A percentile compares a stretch with the other conserved stretches of the same genome.
These are phyloP conservation scores for Phytophthora lateralis DNA, from an alignment of 352 stramenopile genomes.

Conservation along the genomic window DNA sequence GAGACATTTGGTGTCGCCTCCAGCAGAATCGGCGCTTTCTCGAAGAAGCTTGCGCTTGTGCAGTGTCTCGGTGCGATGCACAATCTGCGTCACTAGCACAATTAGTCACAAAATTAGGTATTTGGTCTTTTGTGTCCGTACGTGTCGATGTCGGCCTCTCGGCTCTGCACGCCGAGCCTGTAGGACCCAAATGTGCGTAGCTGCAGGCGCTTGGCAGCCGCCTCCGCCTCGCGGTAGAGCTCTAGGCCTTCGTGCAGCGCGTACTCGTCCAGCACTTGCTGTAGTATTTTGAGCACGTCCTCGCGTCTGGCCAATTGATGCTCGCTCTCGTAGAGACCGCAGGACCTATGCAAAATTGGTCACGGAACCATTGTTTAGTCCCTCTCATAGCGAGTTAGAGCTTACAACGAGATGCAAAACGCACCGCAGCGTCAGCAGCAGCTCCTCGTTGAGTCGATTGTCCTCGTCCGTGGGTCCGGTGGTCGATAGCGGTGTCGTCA, in stretches of 20 bases:
- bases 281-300: constrained; percentile 66
- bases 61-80: constrained; percentile 86
- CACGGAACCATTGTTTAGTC: background rate
- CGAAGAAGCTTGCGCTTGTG: constrained; percentile 88
- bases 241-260: constrained; percentile 65
- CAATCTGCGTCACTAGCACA: constrained; percentile 46
- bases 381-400: constrained; percentile 1
- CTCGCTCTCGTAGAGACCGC: constrained; percentile 75
- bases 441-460: constrained; percentile 62
- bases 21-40: constrained; percentile 79
- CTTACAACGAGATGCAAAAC: background rate
- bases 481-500: constrained; percentile 79
- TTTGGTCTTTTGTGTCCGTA: constrained; percentile 25
- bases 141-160: constrained; percentile 88
- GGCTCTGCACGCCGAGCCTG: constrained; percentile 84
- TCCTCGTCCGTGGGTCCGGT: constrained; percentile 71
- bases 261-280: constrained; percentile 76
- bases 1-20: constrained; percentile 72
- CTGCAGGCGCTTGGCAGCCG: constrained; percentile 47
- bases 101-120: background rate
- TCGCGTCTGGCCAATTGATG: constrained; percentile 69
- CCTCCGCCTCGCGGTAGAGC: constrained; percentile 53
- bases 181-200: constrained; percentile 94
- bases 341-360: constrained; percentile 38
- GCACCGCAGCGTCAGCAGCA: constrained; percentile 68